Conservation (phyloP, 2,329 filamentous ascomycete genomes). For the Pestalotiopsis sp. region DNA sequence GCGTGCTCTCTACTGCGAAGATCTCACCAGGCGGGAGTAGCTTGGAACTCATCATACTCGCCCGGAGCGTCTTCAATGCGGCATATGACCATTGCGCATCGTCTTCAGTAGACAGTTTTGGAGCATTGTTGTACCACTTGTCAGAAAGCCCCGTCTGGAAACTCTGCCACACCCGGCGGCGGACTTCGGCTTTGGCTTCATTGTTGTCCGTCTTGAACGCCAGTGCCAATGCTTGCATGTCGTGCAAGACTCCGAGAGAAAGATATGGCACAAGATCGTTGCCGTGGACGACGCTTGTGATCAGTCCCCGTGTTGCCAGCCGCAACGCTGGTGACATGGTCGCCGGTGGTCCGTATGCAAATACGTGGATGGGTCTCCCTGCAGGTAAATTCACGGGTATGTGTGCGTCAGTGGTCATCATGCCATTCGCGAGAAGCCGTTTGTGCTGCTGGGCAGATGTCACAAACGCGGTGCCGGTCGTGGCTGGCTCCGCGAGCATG, state of each 20-base stretch:
- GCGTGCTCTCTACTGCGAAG: conserved; percentile 70
- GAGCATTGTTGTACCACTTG: conserved; percentile 58
- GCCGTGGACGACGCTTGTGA: conserved; percentile 75
- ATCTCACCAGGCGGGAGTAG: conserved; percentile 77
- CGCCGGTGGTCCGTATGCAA: conserved; percentile 75
- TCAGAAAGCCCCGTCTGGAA: conserved; percentile 64
- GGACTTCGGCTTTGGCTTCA: conserved; percentile 68
- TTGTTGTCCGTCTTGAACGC: conserved; percentile 74
- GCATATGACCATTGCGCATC: conserved; percentile 73
- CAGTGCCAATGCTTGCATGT: conserved; percentile 72
- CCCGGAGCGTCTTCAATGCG: conserved; percentile 66
- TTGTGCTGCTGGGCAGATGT: conserved; percentile 56
- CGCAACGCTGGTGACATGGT: conserved; percentile 73
- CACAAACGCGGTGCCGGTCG: conserved; percentile 60
- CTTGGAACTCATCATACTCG: conserved; percentile 70
- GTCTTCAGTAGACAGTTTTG: conserved; percentile 44
- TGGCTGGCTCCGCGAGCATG: conserved; percentile 68
- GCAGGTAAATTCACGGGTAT: conserved; percentile 58
- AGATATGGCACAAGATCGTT: conserved; percentile 75
- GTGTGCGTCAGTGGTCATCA: conserved; percentile 16
- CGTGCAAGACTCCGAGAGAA: conserved; percentile 73
- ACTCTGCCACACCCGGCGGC: conserved; percentile 66
- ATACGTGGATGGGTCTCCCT: conserved; percentile 75
- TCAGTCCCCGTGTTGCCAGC: conserved; percentile 70
- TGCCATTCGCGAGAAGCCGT: conserved; percentile 37